These are phyloP conservation scores for Clavispora asparagi DNA, from an alignment of 805 yeast genomes.

Conservation along the genomic window DNA sequence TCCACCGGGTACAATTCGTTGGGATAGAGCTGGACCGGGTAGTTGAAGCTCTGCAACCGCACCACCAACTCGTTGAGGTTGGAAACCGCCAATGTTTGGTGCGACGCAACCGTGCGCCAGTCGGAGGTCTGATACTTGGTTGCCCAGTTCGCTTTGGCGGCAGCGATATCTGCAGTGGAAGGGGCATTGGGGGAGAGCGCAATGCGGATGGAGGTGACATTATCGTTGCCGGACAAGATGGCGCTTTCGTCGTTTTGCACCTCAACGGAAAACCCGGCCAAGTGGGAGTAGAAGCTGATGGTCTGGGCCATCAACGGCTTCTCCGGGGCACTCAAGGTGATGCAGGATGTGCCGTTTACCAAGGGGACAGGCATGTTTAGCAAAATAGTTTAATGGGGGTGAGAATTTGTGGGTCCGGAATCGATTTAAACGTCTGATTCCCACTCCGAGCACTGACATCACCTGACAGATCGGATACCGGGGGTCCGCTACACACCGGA, in stretches of 20 bases:
- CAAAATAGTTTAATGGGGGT: neutral
- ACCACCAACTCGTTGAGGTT: constrained; percentile 35
- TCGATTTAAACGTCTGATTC: neutral
- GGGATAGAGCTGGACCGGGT: constrained; percentile 58
- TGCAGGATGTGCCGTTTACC: constrained; percentile 54
- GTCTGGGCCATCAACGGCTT: constrained; percentile 40
- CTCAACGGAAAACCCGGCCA: constrained; percentile 29
- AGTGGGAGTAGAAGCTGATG: constrained; percentile 50
- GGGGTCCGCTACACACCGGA: constrained; percentile 1
- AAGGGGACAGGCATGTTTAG: constrained; percentile 27
- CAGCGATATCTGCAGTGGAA: constrained; percentile 14
- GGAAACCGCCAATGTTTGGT: constrained; percentile 42
- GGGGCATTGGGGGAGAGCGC: constrained; percentile 12
- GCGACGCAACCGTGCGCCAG: constrained; percentile 45
- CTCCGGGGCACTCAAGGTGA: constrained; percentile 50
- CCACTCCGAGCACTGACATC: constrained; percentile 7
- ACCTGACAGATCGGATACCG: constrained; percentile 10
- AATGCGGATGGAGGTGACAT: constrained; percentile 19
- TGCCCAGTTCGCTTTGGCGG: constrained; percentile 9
- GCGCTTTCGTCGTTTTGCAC: constrained; percentile 14
- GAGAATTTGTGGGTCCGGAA: neutral
- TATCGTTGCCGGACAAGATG: constrained; percentile 20
- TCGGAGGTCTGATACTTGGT: constrained; percentile 28
- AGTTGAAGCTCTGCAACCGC: constrained; percentile 23
- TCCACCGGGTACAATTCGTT: constrained; percentile 71